Percentiles rank a stretch among this genome's conserved stretches.
Evolutionary conservation across 1,139 yeast species (phyloP).

Genomic region (Candida buenavistaensis): DNA sequence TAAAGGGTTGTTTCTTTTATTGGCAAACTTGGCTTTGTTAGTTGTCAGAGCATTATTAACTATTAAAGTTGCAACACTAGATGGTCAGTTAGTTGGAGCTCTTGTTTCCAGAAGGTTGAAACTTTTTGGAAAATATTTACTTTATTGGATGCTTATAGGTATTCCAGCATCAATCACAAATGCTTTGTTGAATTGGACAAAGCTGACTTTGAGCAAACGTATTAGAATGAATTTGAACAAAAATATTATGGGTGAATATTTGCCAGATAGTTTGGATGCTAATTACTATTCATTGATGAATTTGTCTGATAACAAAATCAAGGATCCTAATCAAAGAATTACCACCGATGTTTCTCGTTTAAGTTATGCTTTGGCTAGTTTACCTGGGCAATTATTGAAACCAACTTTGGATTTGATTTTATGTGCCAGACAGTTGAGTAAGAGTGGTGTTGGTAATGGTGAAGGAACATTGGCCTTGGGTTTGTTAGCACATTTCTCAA

Average conservation of each 20-base stretch:
- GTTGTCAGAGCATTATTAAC: slow-evolving; percentile 73
- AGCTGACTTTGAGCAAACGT: slow-evolving; percentile 63
- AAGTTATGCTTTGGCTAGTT: slow-evolving; percentile 66
- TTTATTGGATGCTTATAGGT: slow-evolving; percentile 83
- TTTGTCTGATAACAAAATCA: slow-evolving; percentile 54
- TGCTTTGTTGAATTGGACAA: slow-evolving; percentile 70
- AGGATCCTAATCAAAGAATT: slow-evolving; percentile 81
- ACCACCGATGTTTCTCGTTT: slow-evolving; percentile 79
- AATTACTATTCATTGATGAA: slow-evolving; percentile 51
- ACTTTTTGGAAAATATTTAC: slow-evolving; percentile 61
- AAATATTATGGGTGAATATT: slow-evolving; percentile 62
- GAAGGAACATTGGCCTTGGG: slow-evolving; percentile 87
- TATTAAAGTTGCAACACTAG: slow-evolving; percentile 80
- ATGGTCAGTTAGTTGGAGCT: slow-evolving; percentile 83
- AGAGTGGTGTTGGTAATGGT: slow-evolving; percentile 73
- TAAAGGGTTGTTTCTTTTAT: slow-evolving; percentile 42
- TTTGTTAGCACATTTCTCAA: slow-evolving; percentile 76
- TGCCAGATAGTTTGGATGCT: slow-evolving; percentile 59
- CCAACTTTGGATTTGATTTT: slow-evolving; percentile 80
- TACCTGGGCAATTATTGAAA: slow-evolving; percentile 85
- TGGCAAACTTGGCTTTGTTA: slow-evolving; percentile 60
- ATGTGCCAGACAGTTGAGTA: slow-evolving; percentile 79
- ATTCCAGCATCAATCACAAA: slow-evolving; percentile 84
- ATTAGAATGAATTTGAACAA: slow-evolving; percentile 68
- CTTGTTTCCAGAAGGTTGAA: slow-evolving; percentile 71